Base-by-base conservation (phyloP, 768 basidiomycete species). In the Glaciozyma antarctica region DNA sequence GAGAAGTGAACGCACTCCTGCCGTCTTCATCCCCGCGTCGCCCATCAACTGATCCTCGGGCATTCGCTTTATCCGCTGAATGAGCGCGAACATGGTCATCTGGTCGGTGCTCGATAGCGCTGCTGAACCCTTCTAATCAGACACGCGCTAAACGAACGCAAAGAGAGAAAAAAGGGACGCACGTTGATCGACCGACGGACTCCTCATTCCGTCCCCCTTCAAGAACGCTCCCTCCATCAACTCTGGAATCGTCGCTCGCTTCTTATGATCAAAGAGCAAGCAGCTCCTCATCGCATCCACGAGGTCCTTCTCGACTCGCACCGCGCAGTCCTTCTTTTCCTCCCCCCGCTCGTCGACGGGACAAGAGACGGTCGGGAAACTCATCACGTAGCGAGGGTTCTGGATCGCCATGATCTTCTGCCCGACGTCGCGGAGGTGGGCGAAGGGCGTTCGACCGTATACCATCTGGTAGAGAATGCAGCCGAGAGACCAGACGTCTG, bases 381-480 rank as follows among this genome's bases (percentile, higher is more conserved):
- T 82, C 73, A 99, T 95, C 28, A 80, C 77, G 71, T 91, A 81
- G 1, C 79, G 77, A 16, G 82, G 78, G 76, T 93, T 87, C 15
- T 90, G 89, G 71, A 99, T 99, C 12, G 88, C 88, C 70, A 86
- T 86, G 88, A 97, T 92, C 79, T 95, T 97, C 73, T 88, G 86
- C 57, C 83, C 84, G 45, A 92, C 81, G 7, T 74, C 73, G 43
- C 84, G 83, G 24, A 94, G 82, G 68, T 88, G 85, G 47, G 88
- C 85, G 80, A 98, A 99, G 3, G 94, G 94, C 1, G 91, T 88
- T 24, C 85, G 84, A 22, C 94, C 91, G 73, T 98, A 98, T 16
- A 97, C 83, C 91, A 99, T 97, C 75, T 99, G 94, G 78, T 99
- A 97, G 41, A 98, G 81, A 74, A 99, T 99, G 77, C 91, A 94